Evolutionary conservation across 2,329 filamentous ascomycete genomes (phyloP), one percentile per base, ranked within the genome.

Genomic region (Colletotrichum liaoningense): DNA sequence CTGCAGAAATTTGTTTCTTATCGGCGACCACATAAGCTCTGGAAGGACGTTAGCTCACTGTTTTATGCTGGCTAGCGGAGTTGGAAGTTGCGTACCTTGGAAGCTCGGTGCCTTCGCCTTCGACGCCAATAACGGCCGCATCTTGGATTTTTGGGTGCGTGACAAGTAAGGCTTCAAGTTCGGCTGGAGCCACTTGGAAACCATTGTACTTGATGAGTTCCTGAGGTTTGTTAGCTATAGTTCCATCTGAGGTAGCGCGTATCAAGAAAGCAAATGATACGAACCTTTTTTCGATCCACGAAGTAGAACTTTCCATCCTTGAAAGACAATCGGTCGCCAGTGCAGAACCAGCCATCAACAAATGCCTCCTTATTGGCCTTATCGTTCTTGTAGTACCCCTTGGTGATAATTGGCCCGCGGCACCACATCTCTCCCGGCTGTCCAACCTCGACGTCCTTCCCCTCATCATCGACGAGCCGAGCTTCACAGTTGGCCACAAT

Each of bases 301-400:
- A 97, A 94, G 83, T 90, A 94, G 77, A 95, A 92, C 63, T 91
- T 90, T 19, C 93, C 87, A 54, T 88, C 83, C 75, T 95, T 91
- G 80, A 94, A 90, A 73, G 92, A 89, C 0, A 94, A 93, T 4
- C 96, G 89, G 78, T 97, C 94, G 0, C 94, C 94, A 0, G 94
- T 95, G 78, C 92, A 92, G 86, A 96, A 95, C 86, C 93, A 97
- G 4, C 83, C 85, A 26, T 84, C 81, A 3, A 59, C 11, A 67
- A 94, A 89, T 0, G 92, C 88, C 63, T 91, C 88, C 1, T 82
- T 83, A 1, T 93, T 94, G 0, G 90, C 93, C 75, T 90, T 85
- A 0, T 88, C 85, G 75, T 95, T 95, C 76, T 92, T 91, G 76
- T 91, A 86, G 77, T 94, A 95, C 8, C 93, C 93, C 81, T 90